phyloP scores from a whole-genome alignment of 495 filamentous ascomycete genomes.

The Penicillium pulvis region DNA sequence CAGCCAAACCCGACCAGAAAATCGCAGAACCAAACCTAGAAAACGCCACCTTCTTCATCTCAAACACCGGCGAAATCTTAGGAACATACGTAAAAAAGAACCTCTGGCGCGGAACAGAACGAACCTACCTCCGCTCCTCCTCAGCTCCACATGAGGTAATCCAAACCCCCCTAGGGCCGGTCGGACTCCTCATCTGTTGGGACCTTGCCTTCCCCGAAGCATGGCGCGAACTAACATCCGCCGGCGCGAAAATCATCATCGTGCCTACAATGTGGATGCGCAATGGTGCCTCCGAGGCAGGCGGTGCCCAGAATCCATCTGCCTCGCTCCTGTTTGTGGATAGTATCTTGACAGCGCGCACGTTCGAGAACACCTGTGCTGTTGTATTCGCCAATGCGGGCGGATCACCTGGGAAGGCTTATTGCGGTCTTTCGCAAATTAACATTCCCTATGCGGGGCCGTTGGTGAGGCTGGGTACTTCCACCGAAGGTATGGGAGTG shows the following conservation, averaged over 20 bases:
- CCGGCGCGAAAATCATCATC: neutral
- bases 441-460: neutral
- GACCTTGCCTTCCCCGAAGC: neutral
- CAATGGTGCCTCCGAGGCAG: neutral
- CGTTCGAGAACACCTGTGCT: neutral
- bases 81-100: neutral
- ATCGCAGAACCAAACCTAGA: neutral
- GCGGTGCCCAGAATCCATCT: neutral
- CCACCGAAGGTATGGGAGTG: neutral
- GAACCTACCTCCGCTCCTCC: neutral
- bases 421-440: neutral
- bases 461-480: neutral
- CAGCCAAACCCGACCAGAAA: neutral
- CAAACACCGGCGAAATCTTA: neutral
- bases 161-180: neutral
- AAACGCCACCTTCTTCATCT: neutral
- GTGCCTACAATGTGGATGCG: neutral
- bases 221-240: neutral
- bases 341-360: neutral
- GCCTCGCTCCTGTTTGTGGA: neutral
- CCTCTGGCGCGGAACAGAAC: neutral
- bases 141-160: neutral
- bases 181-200: neutral
- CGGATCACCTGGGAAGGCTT: neutral
- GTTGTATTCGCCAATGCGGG: neutral